Conservation (phyloP, 805 yeast species). For the Pichia kluyveri region DNA sequence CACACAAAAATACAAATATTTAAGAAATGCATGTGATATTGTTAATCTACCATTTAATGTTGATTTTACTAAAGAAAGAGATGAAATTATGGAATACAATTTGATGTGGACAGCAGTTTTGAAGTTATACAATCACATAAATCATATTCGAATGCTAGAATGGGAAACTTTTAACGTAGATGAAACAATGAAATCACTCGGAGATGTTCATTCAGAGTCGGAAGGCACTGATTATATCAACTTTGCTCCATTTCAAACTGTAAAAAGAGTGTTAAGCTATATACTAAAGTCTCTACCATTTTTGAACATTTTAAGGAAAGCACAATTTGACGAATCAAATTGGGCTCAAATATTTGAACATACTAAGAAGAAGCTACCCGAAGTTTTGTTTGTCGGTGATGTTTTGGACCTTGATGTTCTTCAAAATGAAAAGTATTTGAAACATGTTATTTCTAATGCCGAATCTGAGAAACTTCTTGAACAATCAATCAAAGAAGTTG, state of each 20-base stretch:
- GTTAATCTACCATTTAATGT: slow-evolving; percentile 19
- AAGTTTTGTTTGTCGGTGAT: slow-evolving; percentile 40
- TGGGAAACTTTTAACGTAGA: slow-evolving; percentile 47
- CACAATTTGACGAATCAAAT: slow-evolving; percentile 54
- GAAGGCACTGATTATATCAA: slow-evolving; percentile 55
- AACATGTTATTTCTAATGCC: slow-evolving; percentile 50
- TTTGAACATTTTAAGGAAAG: slow-evolving; percentile 42
- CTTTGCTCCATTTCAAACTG: slow-evolving; percentile 57
- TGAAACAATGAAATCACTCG: slow-evolving; percentile 38
- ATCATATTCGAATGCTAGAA: slow-evolving; percentile 16
- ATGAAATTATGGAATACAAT: slow-evolving; percentile 48
- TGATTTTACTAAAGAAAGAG: slow-evolving; percentile 24
- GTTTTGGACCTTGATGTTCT: slow-evolving; percentile 50
- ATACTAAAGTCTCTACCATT: slow-evolving; percentile 30
- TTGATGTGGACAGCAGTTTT: slow-evolving; percentile 59
- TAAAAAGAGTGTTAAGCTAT: slow-evolving; percentile 37
- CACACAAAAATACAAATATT: slow-evolving; percentile 10
- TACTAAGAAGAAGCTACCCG: slow-evolving; percentile 13
- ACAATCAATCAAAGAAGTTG: slow-evolving; percentile 41
- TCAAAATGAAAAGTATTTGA: slow-evolving; percentile 37
- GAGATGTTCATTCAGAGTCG: slow-evolving; percentile 38
- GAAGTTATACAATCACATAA: slow-evolving; percentile 38
- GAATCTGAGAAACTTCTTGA: slow-evolving; percentile 64
- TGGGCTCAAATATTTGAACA: slow-evolving; percentile 43
- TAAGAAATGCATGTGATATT: slow-evolving; percentile 27